Conservation (phyloP, 1,139 yeast species). For the Meyerozyma guilliermondii region DNA sequence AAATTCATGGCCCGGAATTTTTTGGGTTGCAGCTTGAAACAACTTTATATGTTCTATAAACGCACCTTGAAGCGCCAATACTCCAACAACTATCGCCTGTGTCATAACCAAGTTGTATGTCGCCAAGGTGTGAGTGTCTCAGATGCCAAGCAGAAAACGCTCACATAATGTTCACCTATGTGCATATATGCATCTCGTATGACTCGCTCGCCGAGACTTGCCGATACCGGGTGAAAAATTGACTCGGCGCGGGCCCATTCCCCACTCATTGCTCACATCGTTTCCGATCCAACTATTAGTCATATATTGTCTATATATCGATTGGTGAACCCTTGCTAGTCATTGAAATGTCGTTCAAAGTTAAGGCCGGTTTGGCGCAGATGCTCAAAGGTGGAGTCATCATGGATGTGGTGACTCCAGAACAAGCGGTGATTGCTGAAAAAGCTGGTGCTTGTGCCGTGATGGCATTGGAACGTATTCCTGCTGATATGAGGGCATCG, state of each 20-base stretch:
- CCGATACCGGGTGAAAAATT: conserved; percentile 1
- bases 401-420: conserved; percentile 51
- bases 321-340: background rate
- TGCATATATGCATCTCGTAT: background rate
- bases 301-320: background rate
- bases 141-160: too few relatives aligned
- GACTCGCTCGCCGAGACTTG: background rate
- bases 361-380: conserved; percentile 81
- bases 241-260: background rate
- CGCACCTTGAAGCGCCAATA: conserved; percentile 78
- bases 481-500: conserved; percentile 80
- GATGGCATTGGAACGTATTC: conserved; percentile 84
- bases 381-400: conserved; percentile 72
- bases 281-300: background rate
- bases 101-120: conserved; percentile 5
- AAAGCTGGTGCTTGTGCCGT: conserved; percentile 88
- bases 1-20: conserved; percentile 16
- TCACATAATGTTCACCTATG: background rate
- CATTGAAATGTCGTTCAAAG: conserved; percentile 45
- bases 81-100: conserved; percentile 45
- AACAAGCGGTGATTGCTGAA: conserved; percentile 62
- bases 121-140: background rate
- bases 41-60: conserved; percentile 65
- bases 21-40: conserved; percentile 34
- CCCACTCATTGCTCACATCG: background rate